These are phyloP conservation scores for Apophysomyces trapeziformis DNA, from an alignment of 371 early-diverging fungal species.

Conservation along the genomic window DNA sequence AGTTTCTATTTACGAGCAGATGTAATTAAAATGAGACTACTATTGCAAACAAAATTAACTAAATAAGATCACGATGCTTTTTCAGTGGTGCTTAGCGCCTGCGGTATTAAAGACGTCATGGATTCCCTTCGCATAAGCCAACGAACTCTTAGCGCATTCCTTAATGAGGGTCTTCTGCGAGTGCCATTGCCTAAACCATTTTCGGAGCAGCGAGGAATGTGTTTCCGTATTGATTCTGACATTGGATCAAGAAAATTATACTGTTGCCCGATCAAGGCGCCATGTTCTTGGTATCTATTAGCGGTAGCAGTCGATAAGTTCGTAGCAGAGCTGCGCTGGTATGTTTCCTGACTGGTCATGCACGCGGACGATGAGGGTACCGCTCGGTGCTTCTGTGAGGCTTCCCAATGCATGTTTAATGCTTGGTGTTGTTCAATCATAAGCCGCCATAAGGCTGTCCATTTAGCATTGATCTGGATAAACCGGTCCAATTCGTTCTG, in stretches of 20 bases:
- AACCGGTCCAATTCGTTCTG: conserved; percentile 19
- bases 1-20: not conserved
- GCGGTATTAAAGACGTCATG: not conserved
- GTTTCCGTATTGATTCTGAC: not conserved
- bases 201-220: too few relatives aligned
- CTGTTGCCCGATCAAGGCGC: not conserved
- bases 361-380: not conserved
- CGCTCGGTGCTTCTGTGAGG: not conserved
- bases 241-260: not conserved
- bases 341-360: not conserved
- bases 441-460: conserved; percentile 45
- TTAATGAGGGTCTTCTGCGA: too few relatives aligned
- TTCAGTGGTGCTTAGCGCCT: not conserved
- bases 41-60: not conserved
- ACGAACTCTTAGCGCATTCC: too few relatives aligned
- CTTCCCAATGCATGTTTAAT: conserved; percentile 15
- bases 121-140: not conserved
- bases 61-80: not conserved
- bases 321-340: not conserved
- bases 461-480: conserved; percentile 38
- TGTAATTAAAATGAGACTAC: not conserved
- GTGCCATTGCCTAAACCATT: too few relatives aligned
- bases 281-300: not conserved
- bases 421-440: conserved; percentile 47
- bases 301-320: not conserved